Conservation (phyloP, 257 asterid species). For the Asclepias syriaca region DNA sequence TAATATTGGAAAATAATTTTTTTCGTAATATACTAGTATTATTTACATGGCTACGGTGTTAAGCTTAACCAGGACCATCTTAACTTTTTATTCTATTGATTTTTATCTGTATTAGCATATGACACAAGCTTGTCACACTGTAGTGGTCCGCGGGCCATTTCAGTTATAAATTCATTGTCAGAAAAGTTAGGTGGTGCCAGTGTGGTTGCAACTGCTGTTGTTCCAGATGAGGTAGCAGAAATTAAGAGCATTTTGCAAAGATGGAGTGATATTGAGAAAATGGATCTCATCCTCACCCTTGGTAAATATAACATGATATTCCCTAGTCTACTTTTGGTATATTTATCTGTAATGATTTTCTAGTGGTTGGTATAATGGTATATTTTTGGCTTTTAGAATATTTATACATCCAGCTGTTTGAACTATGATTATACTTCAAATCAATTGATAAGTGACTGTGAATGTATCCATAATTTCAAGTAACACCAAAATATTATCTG, state of each 20-base stretch:
- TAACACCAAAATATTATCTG: background rate
- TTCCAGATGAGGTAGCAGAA: constrained; percentile 71
- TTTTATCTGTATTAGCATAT: background rate
- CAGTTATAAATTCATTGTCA: constrained; percentile 77
- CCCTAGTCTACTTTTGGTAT: constrained; percentile 11
- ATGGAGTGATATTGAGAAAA: constrained; percentile 85
- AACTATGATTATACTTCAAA: background rate
- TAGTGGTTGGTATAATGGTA: background rate
- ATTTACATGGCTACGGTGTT: background rate
- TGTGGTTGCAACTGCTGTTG: constrained; percentile 68
- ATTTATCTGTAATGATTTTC: background rate
- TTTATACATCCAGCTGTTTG: background rate
- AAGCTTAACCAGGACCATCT: background rate
- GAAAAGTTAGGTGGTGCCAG: constrained; percentile 79
- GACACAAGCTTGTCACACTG: constrained; percentile 23
- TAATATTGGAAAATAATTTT: background rate
- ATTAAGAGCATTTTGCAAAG: constrained; percentile 61
- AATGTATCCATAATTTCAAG: background rate
- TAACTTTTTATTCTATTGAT: background rate
- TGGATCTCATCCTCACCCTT: constrained; percentile 93
- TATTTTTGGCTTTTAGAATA: background rate
- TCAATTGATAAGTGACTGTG: background rate
- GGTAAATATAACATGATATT: constrained; percentile 39
- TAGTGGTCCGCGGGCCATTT: constrained; percentile 94
- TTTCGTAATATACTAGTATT: background rate